These are phyloP conservation scores for Sicyos baderoa DNA, from an alignment of 306 rosid species.

Conservation along the genomic window DNA sequence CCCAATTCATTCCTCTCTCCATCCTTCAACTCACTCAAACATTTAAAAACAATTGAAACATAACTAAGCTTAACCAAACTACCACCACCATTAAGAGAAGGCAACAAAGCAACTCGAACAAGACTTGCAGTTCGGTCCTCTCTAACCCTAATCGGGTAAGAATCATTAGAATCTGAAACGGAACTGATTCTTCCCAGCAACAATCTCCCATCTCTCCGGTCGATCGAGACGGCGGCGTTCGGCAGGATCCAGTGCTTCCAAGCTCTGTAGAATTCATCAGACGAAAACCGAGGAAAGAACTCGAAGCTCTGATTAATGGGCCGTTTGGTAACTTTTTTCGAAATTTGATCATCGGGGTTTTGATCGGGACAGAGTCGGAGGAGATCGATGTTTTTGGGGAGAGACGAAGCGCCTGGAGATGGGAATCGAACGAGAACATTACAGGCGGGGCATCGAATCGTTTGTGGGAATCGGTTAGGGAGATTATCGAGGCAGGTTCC, in stretches of 20 bases:
- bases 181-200: conserved; percentile 27
- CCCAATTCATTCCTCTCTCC: conserved; percentile 46
- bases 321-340: conserved; percentile 1
- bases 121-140: conserved; percentile 40
- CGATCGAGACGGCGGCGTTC: conserved; percentile 36
- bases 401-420: conserved; percentile 51
- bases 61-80: conserved; percentile 41
- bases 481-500: conserved; percentile 52
- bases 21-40: conserved; percentile 59
- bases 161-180: background rate
- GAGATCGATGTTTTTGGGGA: conserved; percentile 90
- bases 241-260: conserved; percentile 75
- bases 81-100: conserved; percentile 15
- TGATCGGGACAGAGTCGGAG: conserved; percentile 44
- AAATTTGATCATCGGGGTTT: conserved; percentile 20
- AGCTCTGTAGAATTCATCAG: conserved; percentile 47
- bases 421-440: conserved; percentile 66
- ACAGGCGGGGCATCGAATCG: conserved; percentile 83
- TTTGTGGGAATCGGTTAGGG: conserved; percentile 45
- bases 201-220: conserved; percentile 12
- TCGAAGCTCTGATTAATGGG: background rate
- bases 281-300: conserved; percentile 44
- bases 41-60: conserved; percentile 41
- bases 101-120: conserved; percentile 36
- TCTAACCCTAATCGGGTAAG: conserved; percentile 29